Base-by-base conservation (phyloP, 345 rosid species). In the Cardiospermum halicacabum region DNA sequence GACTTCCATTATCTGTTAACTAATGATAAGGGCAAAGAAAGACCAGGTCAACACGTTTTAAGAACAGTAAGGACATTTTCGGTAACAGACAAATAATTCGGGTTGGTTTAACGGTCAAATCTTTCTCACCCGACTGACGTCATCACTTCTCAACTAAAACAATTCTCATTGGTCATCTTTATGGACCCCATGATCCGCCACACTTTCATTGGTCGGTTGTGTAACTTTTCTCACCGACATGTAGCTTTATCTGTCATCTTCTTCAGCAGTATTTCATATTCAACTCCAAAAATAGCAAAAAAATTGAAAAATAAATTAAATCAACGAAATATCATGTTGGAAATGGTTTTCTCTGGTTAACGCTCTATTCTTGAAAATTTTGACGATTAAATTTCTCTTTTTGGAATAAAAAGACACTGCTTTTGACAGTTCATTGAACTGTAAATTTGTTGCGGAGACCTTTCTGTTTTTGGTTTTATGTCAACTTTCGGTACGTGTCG, bases 401-500 rank as follows among this genome's bases (percentile, higher is more conserved):
- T 45, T 45, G 0, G 50, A 15, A 0, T n/a, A 22, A 49, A 31
- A 1, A 15, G 18, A 32, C n/a, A 30, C 15, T 18, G 12, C 3
- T 64, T 64, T 45, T 62, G 58, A 68, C 66, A 53, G 67, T 59
- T 63, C 50, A 53, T 58, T 58, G 49, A 47, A 12, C 22, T 55
- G 62, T 65, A 62, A 51, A 57, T 16, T 3, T 15, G 19, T 57
- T 15, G 61, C 47, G 11, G 48, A 19, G n/a, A 28, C 49, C 11
- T 2, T 7, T 25, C 10, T 25, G 18, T 7, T 28, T 50, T 63
- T 34, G 34, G 3, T 34, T 58, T 59, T 50, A 21, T 11, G 25
- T 57, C 28, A 30, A 66, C 83, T 79, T 79, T 72, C 78, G 77
- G 78, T 60, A 37, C 18, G 22, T 70, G 75, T 73, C 69, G 42